A percentile compares a stretch with the other conserved stretches of the same genome.
phyloP scores from a whole-genome alignment of 2,329 filamentous ascomycete genomes.

The Hawksworthiomyces lignivorus region DNA sequence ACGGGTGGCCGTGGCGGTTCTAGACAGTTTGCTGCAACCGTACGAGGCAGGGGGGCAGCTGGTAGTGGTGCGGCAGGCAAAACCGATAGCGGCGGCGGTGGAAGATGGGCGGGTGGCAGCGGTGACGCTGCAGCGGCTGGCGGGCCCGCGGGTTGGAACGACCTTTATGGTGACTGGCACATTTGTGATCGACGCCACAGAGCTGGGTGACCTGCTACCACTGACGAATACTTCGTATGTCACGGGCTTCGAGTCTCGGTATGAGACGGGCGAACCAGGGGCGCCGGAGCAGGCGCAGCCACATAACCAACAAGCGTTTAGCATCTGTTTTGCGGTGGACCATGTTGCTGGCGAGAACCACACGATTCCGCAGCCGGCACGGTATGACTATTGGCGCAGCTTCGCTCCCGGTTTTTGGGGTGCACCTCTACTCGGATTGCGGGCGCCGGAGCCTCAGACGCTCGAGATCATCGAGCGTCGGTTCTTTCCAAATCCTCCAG shows the following conservation, averaged over 20 bases:
- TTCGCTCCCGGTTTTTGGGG: slow-evolving; percentile 21
- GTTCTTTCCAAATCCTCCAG: slow-evolving; percentile 19
- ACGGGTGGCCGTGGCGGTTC: slow-evolving; percentile 21
- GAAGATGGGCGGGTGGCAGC: slow-evolving; percentile 6
- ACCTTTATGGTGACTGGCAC: slow-evolving; percentile 11
- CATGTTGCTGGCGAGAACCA: slow-evolving; percentile 21
- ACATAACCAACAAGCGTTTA: slow-evolving; percentile 21
- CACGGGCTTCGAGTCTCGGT: slow-evolving; percentile 19
- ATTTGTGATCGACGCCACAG: slow-evolving; percentile 15
- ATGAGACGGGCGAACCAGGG: slow-evolving; percentile 20
- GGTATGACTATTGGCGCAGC: slow-evolving; percentile 19
- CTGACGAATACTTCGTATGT: slow-evolving; percentile 19
- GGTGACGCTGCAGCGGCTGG: slow-evolving; percentile 10
- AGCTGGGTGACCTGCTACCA: slow-evolving; percentile 17
- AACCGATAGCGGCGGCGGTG: slow-evolving; percentile 17
- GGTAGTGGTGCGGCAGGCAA: slow-evolving; percentile 16
- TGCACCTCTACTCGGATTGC: slow-evolving; percentile 18
- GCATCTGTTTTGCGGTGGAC: slow-evolving; percentile 23
- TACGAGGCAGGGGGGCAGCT: slow-evolving; percentile 19
- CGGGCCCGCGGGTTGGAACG: neutral
- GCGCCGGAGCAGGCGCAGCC: slow-evolving; percentile 20
- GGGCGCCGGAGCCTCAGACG: slow-evolving; percentile 20
- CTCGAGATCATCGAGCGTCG: slow-evolving; percentile 22
- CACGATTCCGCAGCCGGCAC: slow-evolving; percentile 16
- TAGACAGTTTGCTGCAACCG: slow-evolving; percentile 20